These are phyloP conservation scores for Umbellularia californica DNA, from an alignment of 164 flowering plant genomes.

Conservation along the genomic window DNA sequence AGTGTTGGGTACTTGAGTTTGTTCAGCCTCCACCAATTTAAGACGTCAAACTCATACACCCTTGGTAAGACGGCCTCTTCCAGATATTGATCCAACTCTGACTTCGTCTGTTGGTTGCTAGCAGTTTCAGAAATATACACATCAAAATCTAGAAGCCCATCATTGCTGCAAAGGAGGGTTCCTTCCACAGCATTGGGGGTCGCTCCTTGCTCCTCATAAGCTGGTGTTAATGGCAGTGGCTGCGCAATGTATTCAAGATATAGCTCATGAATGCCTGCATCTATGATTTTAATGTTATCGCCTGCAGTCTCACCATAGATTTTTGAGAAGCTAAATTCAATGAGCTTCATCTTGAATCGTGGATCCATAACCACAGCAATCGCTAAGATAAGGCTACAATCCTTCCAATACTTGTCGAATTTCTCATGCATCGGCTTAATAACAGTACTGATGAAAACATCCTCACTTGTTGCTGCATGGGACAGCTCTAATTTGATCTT, in stretches of 20 bases:
- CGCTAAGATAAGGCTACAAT: constrained; percentile 61
- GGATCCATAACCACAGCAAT: constrained; percentile 89
- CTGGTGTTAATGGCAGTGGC: constrained; percentile 56
- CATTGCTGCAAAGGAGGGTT: constrained; percentile 30
- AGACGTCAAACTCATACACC: constrained; percentile 63
- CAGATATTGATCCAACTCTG: constrained; percentile 86
- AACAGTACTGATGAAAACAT: constrained; percentile 40
- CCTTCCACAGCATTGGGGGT: constrained; percentile 24
- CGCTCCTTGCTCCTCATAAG: constrained; percentile 33
- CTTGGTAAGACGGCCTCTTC: constrained; percentile 79
- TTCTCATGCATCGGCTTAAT: constrained; percentile 52
- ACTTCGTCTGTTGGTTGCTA: constrained; percentile 45
- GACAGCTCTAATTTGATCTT: constrained; percentile 67
- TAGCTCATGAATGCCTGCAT: constrained; percentile 79
- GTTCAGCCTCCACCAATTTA: constrained; percentile 91
- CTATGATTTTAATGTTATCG: constrained; percentile 47
- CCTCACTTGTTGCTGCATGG: constrained; percentile 51
- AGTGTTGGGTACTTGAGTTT: constrained; percentile 74
- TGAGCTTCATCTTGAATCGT: constrained; percentile 86
- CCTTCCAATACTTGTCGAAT: constrained; percentile 69
- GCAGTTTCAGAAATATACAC: constrained; percentile 69
- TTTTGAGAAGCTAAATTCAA: constrained; percentile 76
- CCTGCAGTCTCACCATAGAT: constrained; percentile 67
- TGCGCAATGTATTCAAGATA: constrained; percentile 64
- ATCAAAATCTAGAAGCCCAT: constrained; percentile 69